A percentile compares a stretch with the other conserved stretches of the same genome.
Evolutionary conservation across 2,329 filamentous ascomycete species (phyloP).

Genomic region (Diaporthe vexans): DNA sequence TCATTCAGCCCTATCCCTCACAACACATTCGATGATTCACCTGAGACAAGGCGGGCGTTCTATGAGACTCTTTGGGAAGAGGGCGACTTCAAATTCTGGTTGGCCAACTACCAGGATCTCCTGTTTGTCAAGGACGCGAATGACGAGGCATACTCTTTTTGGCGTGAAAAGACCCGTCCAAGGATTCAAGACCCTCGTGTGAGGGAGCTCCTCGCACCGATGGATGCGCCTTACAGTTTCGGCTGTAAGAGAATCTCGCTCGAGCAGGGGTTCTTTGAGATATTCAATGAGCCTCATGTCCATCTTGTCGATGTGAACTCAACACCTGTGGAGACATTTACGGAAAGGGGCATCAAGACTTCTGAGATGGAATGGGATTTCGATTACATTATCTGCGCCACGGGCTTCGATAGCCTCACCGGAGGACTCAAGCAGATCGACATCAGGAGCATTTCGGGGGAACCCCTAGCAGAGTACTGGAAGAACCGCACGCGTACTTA

Average conservation of each 20-base stretch:
- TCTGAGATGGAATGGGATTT: slow-evolving; percentile 42
- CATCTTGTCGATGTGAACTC: slow-evolving; percentile 50
- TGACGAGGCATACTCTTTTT: slow-evolving; percentile 56
- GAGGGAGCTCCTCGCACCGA: slow-evolving; percentile 56
- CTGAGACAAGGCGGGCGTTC: slow-evolving; percentile 52
- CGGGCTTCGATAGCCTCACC: slow-evolving; percentile 59
- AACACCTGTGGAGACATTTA: slow-evolving; percentile 46
- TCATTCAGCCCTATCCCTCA: slow-evolving; percentile 60
- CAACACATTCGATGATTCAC: slow-evolving; percentile 58
- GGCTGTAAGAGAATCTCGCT: slow-evolving; percentile 48
- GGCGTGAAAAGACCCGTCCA: slow-evolving; percentile 53
- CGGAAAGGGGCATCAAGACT: slow-evolving; percentile 46
- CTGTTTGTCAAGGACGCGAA: slow-evolving; percentile 54
- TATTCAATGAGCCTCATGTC: slow-evolving; percentile 52
- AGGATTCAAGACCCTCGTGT: slow-evolving; percentile 55
- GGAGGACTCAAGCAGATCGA: slow-evolving; percentile 57
- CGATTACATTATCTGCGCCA: slow-evolving; percentile 48
- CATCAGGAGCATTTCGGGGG: slow-evolving; percentile 51
- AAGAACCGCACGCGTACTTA: slow-evolving; percentile 52
- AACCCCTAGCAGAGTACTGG: slow-evolving; percentile 54
- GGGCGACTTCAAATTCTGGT: slow-evolving; percentile 56
- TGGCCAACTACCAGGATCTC: slow-evolving; percentile 58
- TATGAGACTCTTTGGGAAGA: slow-evolving; percentile 51
- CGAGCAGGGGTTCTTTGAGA: slow-evolving; percentile 51
- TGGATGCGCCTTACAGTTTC: slow-evolving; percentile 53